These are phyloP conservation scores for Saccharomycopsis sp. DNA, from an alignment of 805 yeast species.

Conservation along the genomic window DNA sequence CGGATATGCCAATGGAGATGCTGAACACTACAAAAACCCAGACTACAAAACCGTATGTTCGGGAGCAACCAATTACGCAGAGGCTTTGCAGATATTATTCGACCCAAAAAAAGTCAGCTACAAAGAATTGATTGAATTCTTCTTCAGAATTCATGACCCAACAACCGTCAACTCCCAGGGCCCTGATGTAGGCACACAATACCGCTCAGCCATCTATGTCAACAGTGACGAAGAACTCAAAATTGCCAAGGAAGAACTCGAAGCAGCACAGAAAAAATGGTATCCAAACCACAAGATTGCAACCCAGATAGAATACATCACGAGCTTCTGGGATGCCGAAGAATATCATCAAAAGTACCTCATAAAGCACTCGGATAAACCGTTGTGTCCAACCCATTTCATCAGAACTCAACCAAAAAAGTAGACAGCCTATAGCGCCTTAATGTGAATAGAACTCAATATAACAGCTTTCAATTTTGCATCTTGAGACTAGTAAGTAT, in stretches of 20 bases:
- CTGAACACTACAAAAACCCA: conserved; percentile 36
- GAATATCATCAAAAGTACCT: conserved; percentile 86
- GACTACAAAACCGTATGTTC: conserved; percentile 65
- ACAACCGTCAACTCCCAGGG: conserved; percentile 82
- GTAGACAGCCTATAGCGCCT: not conserved
- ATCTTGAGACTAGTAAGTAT: no score
- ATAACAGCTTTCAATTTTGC: no score
- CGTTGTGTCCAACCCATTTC: conserved; percentile 86
- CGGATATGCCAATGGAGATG: conserved; percentile 82
- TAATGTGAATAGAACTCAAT: no score
- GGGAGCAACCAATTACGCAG: conserved; percentile 73
- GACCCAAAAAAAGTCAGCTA: conserved; percentile 61
- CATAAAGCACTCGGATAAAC: conserved; percentile 74
- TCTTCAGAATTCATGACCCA: conserved; percentile 92
- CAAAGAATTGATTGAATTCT: conserved; percentile 66
- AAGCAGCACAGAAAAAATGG: conserved; percentile 64
- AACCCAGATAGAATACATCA: conserved; percentile 63
- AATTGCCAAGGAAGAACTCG: conserved; percentile 40
- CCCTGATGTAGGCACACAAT: conserved; percentile 83
- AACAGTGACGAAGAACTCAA: conserved; percentile 42
- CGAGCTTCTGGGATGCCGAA: conserved; percentile 87
- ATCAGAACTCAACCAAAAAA: conserved; percentile 38
- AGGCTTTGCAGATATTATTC: conserved; percentile 74
- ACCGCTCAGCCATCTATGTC: conserved; percentile 75
- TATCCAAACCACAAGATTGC: conserved; percentile 61